phyloP scores from a whole-genome alignment of 768 basidiomycete genomes.

The Pleurotus djamor region DNA sequence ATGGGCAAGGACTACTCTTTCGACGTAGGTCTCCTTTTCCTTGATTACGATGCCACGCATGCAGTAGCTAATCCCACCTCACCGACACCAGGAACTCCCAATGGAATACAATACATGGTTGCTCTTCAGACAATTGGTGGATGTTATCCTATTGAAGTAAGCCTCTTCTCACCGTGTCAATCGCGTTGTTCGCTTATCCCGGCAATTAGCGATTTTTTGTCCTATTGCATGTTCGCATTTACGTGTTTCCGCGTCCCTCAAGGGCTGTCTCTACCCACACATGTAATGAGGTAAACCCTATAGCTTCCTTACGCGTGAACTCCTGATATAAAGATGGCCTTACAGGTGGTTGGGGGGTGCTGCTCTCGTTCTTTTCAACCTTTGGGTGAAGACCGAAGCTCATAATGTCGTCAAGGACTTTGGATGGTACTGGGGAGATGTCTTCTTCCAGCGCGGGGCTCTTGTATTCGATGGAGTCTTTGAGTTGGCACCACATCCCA shows the following conservation, averaged over 20 bases:
- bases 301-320: background rate
- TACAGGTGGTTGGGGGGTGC: slow-evolving; percentile 85
- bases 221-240: slow-evolving; percentile 95
- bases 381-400: slow-evolving; percentile 98
- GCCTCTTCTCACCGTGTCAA: slow-evolving; percentile 21
- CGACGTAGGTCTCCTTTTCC: slow-evolving; percentile 53
- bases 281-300: slow-evolving; percentile 65
- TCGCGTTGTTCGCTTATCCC: slow-evolving; percentile 5
- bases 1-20: slow-evolving; percentile 96
- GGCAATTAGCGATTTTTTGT: slow-evolving; percentile 77
- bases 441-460: slow-evolving; percentile 89
- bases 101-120: slow-evolving; percentile 97
- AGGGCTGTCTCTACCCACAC: slow-evolving; percentile 68
- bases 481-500: slow-evolving; percentile 89
- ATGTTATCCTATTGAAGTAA: slow-evolving; percentile 94
- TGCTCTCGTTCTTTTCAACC: slow-evolving; percentile 87
- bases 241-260: slow-evolving; percentile 87
- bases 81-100: slow-evolving; percentile 67
- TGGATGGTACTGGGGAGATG: slow-evolving; percentile 97
- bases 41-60: too few relatives aligned
- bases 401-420: slow-evolving; percentile 96
- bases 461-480: slow-evolving; percentile 98
- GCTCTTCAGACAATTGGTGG: slow-evolving; percentile 92
- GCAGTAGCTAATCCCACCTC: background rate
- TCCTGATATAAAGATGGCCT: background rate